These are phyloP conservation scores for Incumbomyces lentus DNA, from an alignment of 2,329 filamentous ascomycete species.

Conservation along the genomic window DNA sequence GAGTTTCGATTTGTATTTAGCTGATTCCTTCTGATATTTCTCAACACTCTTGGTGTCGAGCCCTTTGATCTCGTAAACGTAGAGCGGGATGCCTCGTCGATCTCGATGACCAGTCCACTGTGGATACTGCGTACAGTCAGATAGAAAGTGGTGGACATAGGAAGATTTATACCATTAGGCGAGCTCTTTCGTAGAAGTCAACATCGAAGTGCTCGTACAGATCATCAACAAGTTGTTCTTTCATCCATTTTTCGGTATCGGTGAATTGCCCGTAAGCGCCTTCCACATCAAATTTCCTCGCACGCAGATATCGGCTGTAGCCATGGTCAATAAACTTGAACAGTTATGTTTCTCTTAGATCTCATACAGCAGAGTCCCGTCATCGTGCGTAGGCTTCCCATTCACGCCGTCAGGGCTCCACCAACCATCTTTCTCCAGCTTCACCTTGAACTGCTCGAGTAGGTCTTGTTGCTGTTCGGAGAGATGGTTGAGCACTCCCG, in stretches of 20 bases:
- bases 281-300: constrained; percentile 65
- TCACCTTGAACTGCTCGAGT: constrained; percentile 60
- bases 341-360: background rate
- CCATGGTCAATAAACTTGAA: constrained; percentile 1
- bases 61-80: constrained; percentile 76
- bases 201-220: constrained; percentile 82
- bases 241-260: constrained; percentile 79
- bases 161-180: constrained; percentile 48
- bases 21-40: constrained; percentile 59
- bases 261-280: constrained; percentile 77
- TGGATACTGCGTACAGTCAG: constrained; percentile 32
- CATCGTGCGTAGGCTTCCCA: constrained; percentile 34
- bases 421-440: constrained; percentile 53
- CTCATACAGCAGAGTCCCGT: constrained; percentile 39
- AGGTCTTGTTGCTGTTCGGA: constrained; percentile 56
- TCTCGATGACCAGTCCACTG: constrained; percentile 92
- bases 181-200: constrained; percentile 68
- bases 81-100: constrained; percentile 81
- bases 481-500: constrained; percentile 71
- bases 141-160: background rate
- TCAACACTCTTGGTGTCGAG: constrained; percentile 73
- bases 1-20: constrained; percentile 23
- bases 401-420: constrained; percentile 29
- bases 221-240: constrained; percentile 63
- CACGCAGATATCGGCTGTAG: constrained; percentile 69